phyloP scores from a whole-genome alignment of 2,329 filamentous ascomycete species.

The Venturia pyrina region DNA sequence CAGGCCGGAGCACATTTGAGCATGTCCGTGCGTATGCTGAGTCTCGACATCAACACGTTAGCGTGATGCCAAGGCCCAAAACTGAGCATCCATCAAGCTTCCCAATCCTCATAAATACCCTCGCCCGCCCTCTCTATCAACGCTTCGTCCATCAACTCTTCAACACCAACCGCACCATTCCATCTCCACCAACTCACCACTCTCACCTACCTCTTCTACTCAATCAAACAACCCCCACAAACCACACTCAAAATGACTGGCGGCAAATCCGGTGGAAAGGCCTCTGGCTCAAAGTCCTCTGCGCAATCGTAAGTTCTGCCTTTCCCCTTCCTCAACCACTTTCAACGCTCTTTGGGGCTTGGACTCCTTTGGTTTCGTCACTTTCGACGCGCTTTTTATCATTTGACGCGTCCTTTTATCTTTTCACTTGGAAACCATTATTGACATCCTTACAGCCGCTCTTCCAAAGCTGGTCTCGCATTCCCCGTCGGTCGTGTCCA shows the following conservation, averaged over 20 bases:
- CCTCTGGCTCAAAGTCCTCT: conserved; percentile 90
- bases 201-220: conserved; percentile 21
- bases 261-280: conserved; percentile 99
- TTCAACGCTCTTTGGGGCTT: not conserved
- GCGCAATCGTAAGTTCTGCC: conserved; percentile 80
- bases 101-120: not conserved
- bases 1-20: not conserved
- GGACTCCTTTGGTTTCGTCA: conserved; percentile 11
- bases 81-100: conserved; percentile 1
- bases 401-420: conserved; percentile 18
- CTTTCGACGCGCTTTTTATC: conserved; percentile 14
- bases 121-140: conserved; percentile 12
- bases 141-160: conserved; percentile 27
- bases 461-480: conserved; percentile 97
- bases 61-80: conserved; percentile 1
- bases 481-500: conserved; percentile 99
- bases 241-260: conserved; percentile 88
- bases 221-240: conserved; percentile 24
- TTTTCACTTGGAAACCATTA: conserved; percentile 25
- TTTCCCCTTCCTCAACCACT: conserved; percentile 9
- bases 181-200: conserved; percentile 17
- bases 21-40: conserved; percentile 3
- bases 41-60: conserved; percentile 3
- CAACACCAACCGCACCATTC: conserved; percentile 22
- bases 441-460: conserved; percentile 56